Conservation (phyloP, 805 yeast species). For the Kodamaea kaohsiungensis region DNA sequence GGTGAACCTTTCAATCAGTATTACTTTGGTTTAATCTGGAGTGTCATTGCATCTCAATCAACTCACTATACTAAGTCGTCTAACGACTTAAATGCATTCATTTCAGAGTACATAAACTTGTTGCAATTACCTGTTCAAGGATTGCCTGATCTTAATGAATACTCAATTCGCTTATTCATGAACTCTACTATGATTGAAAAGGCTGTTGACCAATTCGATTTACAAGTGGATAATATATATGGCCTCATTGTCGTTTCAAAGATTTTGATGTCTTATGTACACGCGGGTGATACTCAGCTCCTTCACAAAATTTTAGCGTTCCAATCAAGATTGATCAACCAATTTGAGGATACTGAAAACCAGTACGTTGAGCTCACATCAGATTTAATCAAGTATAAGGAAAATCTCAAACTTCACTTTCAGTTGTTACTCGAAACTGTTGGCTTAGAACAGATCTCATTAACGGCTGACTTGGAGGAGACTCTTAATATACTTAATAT, state of each 20-base stretch:
- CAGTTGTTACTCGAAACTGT: slow-evolving; percentile 8
- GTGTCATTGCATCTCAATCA: slow-evolving; percentile 36
- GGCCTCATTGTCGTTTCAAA: slow-evolving; percentile 30
- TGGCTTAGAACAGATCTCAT: slow-evolving; percentile 1
- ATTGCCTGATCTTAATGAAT: slow-evolving; percentile 7
- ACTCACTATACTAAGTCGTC: slow-evolving; percentile 21
- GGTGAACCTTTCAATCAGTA: slow-evolving; percentile 22
- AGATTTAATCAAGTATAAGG: slow-evolving; percentile 13
- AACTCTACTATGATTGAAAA: slow-evolving; percentile 32
- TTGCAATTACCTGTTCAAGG: slow-evolving; percentile 13
- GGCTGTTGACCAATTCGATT: slow-evolving; percentile 26
- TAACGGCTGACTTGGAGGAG: slow-evolving; percentile 15
- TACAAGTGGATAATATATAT: slow-evolving; percentile 32
- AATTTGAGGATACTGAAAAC: slow-evolving; percentile 41
- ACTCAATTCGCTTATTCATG: slow-evolving; percentile 22
- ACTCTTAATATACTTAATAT: slow-evolving; percentile 6
- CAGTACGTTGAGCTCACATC: slow-evolving; percentile 31
- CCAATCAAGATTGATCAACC: slow-evolving; percentile 32
- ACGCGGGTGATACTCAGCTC: slow-evolving; percentile 8
- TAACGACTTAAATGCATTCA: slow-evolving; percentile 26
- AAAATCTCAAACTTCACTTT: slow-evolving; percentile 13
- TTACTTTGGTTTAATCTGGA: slow-evolving; percentile 34
- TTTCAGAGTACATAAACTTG: slow-evolving; percentile 30
- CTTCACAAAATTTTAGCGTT: slow-evolving; percentile 26
- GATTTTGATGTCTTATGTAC: slow-evolving; percentile 19